These are phyloP conservation scores for Hanseniaspora thailandica DNA, from an alignment of 805 yeast genomes.

Conservation along the genomic window DNA sequence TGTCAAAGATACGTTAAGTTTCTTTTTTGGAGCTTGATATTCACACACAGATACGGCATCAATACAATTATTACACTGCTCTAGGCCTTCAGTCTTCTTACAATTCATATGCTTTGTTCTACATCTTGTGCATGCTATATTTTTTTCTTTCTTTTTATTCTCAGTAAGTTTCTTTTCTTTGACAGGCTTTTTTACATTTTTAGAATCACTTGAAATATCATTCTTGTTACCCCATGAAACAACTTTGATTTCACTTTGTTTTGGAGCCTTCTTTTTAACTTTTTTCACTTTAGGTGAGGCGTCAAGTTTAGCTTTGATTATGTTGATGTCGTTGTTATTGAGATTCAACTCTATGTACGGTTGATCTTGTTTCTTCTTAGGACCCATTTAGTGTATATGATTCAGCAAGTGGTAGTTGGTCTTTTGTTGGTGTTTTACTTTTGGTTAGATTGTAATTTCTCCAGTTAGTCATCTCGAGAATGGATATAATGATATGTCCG, in stretches of 20 bases:
- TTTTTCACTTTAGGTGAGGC: not conserved
- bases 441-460: no score
- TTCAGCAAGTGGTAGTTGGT: not conserved
- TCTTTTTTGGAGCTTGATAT: slow-evolving; percentile 59
- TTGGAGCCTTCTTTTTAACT: not conserved
- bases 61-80: slow-evolving; percentile 45
- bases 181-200: not conserved
- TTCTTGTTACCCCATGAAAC: not conserved
- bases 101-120: slow-evolving; percentile 63
- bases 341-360: not conserved
- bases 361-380: not conserved
- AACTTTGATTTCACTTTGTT: not conserved
- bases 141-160: slow-evolving; percentile 19
- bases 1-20: slow-evolving; percentile 60
- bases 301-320: not conserved
- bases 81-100: slow-evolving; percentile 2
- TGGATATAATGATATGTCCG: no score
- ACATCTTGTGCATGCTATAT: slow-evolving; percentile 48
- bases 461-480: no score
- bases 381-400: not conserved
- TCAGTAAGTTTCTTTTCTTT: not conserved
- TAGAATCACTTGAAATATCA: not conserved
- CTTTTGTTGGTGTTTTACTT: not conserved
- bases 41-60: slow-evolving; percentile 50
- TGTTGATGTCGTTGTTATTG: not conserved